These are phyloP conservation scores for Prosopis cineraria DNA, from an alignment of 306 rosid genomes.

Conservation along the genomic window DNA sequence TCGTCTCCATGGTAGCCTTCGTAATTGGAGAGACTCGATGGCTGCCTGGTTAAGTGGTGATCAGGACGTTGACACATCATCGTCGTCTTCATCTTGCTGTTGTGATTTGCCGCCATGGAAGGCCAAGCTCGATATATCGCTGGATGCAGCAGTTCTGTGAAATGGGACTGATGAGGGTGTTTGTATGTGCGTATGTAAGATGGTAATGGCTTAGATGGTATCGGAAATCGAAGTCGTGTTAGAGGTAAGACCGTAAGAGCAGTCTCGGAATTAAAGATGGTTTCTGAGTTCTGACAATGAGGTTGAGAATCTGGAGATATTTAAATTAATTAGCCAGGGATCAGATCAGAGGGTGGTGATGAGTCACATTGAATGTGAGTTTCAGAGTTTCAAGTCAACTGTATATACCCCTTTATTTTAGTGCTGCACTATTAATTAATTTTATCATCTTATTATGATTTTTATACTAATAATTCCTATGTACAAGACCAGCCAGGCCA, in stretches of 20 bases:
- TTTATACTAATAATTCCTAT: not conserved
- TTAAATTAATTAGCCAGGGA: not conserved
- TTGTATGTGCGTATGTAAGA: not conserved
- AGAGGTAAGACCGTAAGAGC: not conserved
- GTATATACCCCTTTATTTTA: not conserved
- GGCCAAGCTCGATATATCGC: not conserved
- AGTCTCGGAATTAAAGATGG: not conserved
- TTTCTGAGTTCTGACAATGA: not conserved
- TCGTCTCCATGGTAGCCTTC: constrained; percentile 22
- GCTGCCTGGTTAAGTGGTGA: not conserved
- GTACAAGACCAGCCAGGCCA: not conserved
- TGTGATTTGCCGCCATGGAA: constrained; percentile 3
- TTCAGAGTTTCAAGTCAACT: not conserved
- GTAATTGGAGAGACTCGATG: not conserved
- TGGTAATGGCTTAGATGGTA: too few species aligned
- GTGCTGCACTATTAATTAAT: not conserved
- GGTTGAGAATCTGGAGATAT: not conserved
- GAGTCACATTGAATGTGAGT: not conserved
- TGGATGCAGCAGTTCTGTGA: not conserved
- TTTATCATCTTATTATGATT: not conserved
- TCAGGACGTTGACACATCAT: not conserved
- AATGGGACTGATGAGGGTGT: not conserved
- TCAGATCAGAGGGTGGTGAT: not conserved
- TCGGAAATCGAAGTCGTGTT: not conserved
- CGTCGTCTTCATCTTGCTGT: not conserved